Conservation (phyloP, 306 rosid species). For the Arachis stenosperma region DNA sequence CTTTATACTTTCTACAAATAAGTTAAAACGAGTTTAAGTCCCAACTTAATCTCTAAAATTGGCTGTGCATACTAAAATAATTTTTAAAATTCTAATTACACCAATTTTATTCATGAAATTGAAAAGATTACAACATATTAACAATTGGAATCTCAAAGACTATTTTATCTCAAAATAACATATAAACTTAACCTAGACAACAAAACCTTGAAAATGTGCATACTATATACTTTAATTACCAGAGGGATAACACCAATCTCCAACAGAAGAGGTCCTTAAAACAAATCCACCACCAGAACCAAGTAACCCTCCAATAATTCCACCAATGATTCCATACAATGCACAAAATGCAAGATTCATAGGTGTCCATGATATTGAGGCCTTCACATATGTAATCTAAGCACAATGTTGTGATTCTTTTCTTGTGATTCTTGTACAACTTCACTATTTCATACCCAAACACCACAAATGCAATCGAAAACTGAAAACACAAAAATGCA, state of each 20-base stretch:
- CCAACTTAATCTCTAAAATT: no score
- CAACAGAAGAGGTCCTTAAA: conserved; percentile 79
- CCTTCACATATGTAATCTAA: conserved; percentile 68
- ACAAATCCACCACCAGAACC: conserved; percentile 95
- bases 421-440: conserved; percentile 65
- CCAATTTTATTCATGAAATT: no score
- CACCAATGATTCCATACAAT: conserved; percentile 77
- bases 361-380: conserved; percentile 82
- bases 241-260: conserved; percentile 94
- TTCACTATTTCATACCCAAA: conserved; percentile 81
- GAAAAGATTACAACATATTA: no score
- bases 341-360: conserved; percentile 71
- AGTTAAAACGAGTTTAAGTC: no score
- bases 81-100: no score
- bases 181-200: background rate
- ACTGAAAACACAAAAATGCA: conserved; percentile 64
- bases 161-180: background rate
- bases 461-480: conserved; percentile 67
- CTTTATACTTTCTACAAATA: no score
- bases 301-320: conserved; percentile 79
- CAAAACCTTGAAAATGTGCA: no score
- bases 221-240: conserved; percentile 37
- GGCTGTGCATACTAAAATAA: no score
- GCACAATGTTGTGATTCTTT: conserved; percentile 65
- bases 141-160: no score